A percentile compares a stretch with the other conserved stretches of the same genome.
These are phyloP conservation scores for Annona cherimola DNA, from an alignment of 164 flowering plant genomes.

Conservation along the genomic window DNA sequence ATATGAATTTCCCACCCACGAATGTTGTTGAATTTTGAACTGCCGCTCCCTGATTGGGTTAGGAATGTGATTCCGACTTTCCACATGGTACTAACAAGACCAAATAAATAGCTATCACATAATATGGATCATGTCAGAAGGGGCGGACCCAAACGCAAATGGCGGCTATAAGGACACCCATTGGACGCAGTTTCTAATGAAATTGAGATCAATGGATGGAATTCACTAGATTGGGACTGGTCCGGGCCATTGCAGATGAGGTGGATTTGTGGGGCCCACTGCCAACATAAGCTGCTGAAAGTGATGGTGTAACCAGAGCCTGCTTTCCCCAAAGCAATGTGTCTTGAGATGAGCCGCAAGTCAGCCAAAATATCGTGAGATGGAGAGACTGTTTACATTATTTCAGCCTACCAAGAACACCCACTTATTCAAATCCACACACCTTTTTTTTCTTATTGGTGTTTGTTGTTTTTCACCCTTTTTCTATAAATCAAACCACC, in stretches of 20 bases:
- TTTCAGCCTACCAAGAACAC: slow-evolving; percentile 7
- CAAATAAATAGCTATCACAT: too few relatives aligned
- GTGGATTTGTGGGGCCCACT: neutral
- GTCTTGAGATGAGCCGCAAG: neutral
- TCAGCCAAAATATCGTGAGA: slow-evolving; percentile 6
- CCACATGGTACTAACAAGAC: too few relatives aligned
- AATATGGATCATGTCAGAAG: neutral
- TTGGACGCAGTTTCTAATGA: neutral
- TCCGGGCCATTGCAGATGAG: neutral
- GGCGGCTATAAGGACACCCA: neutral
- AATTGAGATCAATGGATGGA: neutral
- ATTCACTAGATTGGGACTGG: neutral
- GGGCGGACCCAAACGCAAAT: neutral
- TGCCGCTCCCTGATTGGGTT: too few relatives aligned
- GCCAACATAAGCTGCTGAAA: neutral
- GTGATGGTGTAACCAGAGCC: neutral
- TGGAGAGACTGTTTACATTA: slow-evolving; percentile 1
- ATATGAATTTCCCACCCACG: too few relatives aligned
- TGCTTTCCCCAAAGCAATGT: neutral
- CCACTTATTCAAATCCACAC: slow-evolving; percentile 1
- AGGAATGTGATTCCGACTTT: too few relatives aligned
- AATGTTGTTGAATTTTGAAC: too few relatives aligned
- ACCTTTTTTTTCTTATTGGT: slow-evolving; percentile 2
- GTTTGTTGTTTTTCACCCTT: neutral
- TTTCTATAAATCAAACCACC: slow-evolving; percentile 10